Conservation (phyloP, 2,329 filamentous ascomycete species). For the Pseudomassariella vexata region DNA sequence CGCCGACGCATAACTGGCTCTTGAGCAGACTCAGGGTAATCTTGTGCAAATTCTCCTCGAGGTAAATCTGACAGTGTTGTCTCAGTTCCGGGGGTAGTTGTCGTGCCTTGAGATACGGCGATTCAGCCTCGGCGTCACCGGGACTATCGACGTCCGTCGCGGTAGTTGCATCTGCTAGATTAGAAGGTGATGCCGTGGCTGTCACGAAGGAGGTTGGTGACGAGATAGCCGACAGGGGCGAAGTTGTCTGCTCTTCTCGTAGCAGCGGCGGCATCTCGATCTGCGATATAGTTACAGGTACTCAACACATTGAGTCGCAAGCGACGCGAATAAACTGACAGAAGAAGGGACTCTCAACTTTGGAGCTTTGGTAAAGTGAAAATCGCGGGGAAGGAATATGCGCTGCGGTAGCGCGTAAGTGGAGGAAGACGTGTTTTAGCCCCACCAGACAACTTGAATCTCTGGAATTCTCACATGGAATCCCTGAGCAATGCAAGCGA, state of each 20-base stretch:
- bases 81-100: conserved; percentile 58
- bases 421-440: too few relatives aligned
- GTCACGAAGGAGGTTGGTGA: conserved; percentile 17
- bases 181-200: conserved; percentile 13
- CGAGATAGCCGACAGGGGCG: conserved; percentile 16
- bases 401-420: too few relatives aligned
- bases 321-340: too few relatives aligned
- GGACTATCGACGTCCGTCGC: conserved; percentile 16
- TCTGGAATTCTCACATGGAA: too few relatives aligned
- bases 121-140: conserved; percentile 7
- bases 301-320: too few relatives aligned
- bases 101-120: conserved; percentile 46
- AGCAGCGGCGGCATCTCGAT: conserved; percentile 11
- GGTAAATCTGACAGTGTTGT: conserved; percentile 62
- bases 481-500: too few relatives aligned
- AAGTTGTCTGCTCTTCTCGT: conserved; percentile 7
- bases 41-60: conserved; percentile 66
- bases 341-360: too few relatives aligned
- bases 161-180: conserved; percentile 8
- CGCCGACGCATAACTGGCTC: conserved; percentile 53
- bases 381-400: too few relatives aligned
- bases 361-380: too few relatives aligned
- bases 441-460: too few relatives aligned
- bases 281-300: too few relatives aligned
- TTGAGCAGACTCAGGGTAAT: conserved; percentile 60